Base-by-base conservation (phyloP, 1,284 basidiomycete genomes). In the Phellinidium pouzarii region DNA sequence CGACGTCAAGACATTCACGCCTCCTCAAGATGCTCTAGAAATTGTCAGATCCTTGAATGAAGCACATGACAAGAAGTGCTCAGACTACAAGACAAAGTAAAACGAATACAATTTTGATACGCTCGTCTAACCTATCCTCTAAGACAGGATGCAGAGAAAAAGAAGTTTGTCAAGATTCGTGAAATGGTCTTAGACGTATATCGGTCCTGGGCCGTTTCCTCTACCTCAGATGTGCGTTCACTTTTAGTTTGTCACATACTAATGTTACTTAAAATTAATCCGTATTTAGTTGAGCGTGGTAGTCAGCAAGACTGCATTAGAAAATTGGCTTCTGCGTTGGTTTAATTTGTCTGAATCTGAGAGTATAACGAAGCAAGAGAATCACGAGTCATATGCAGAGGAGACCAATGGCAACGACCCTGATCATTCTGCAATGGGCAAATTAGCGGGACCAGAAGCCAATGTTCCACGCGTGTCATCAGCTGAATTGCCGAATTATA, bases 181-280 rank as follows among this genome's bases (percentile, higher is more conserved):
- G 62, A 66, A 14, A 74, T 69, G 51, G 79, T 90, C 53, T 73
- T 71, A 64, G 70, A 74, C 31, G 77, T 91, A 7, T 90, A 83
- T 65, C 71, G 60, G 1, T 70, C 66, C 29, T 92, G 89, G 89
- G 71, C 75, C 56, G 60, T 80, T 2, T 61, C 66, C 17, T 71
- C 73, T 31, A 59, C 65, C 20, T 66, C 75, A 20, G 74, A 81
- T 66, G 83, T 82, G 59, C 31, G 62, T 56, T n/a, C n/a, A 50
- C 27, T 38, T 41, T 3, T 34, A 11, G 14, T 11, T 34, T 7
- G 14, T 26, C 34, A 19, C 8, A 53, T 20, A 11, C 2, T 34
- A 25, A n/a, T n/a, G 4, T 9, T 47, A 38, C 17, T 12, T 44
- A 9, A 8, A 20, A n/a, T n/a, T 23, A n/a, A 41, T 20, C n/a